Evolutionary conservation across 2,329 filamentous ascomycete species (phyloP), one percentile per base, ranked within the genome.

Genomic region (Helotiales sp.): DNA sequence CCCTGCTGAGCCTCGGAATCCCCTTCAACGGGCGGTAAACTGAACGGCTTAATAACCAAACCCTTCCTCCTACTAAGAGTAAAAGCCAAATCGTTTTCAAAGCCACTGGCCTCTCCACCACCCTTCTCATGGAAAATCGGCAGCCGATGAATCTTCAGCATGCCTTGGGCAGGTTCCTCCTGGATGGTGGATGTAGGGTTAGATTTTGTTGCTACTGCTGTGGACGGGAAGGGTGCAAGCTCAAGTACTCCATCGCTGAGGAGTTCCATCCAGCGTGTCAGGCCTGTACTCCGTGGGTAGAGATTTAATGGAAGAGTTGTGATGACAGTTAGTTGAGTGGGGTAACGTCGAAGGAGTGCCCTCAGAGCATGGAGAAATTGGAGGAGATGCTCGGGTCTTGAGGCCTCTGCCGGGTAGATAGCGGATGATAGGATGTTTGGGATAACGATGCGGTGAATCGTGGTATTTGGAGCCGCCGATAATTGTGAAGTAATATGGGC

Each of bases 111-210:
- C 67, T 88, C 88, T 1, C 87, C 93, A 1, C 93, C 93, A 1
- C 96, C 95, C 72, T 92, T 93, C 77, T 98, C 95, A 67, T 96
- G 92, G 71, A 93, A 90, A 0, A 97, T 84, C 0, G 96, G 95
- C 40, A 98, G 79, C 63, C 90, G 90, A 78, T 97, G 93, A 0
- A 96, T 87, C 69, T 89, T 91, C 20, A 98, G 81, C 79, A 98
- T 87, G 0, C 96, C 96, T 77, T 98, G 95, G 1, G 91, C 89
- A 65, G 90, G 88, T 66, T 97, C 93, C 67, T 92, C 90, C 72
- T 80, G 83, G 47, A 84, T 81, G 54, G 85, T 85, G 2, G 86
- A 82, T 4, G 86, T 78, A 60, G 87, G 82, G 66, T 87, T 83
- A 50, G 80, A 55, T 61, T 75, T 80, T 40, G 70, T 64, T 47